Percentiles rank a stretch among this genome's conserved stretches.
These are phyloP conservation scores for Pseudogymnoascus sp. DNA, from an alignment of 2,329 filamentous ascomycete genomes.

Conservation along the genomic window DNA sequence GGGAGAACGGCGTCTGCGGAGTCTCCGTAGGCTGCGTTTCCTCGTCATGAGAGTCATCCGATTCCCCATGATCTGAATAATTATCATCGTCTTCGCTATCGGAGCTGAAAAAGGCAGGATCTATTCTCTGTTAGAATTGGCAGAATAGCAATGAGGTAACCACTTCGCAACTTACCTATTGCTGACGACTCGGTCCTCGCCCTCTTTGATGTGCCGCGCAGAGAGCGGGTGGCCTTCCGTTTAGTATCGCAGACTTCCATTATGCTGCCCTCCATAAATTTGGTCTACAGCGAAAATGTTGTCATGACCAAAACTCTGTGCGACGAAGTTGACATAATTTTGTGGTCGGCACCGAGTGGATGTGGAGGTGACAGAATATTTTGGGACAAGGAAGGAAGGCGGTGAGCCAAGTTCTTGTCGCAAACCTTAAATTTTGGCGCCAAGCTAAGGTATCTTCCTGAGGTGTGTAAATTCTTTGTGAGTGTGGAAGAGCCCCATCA, in stretches of 20 bases:
- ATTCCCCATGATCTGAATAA: constrained; percentile 28
- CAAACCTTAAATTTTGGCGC: constrained; percentile 22
- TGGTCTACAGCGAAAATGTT: not conserved
- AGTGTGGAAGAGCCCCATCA: not conserved
- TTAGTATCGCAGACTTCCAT: constrained; percentile 21
- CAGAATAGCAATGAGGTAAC: constrained; percentile 1
- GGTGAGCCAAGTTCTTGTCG: constrained; percentile 15
- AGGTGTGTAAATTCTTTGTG: constrained; percentile 19
- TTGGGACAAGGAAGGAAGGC: not conserved
- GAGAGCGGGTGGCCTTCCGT: constrained; percentile 15
- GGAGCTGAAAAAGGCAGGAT: constrained; percentile 18
- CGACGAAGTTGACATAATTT: constrained; percentile 5
- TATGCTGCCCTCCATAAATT: constrained; percentile 5
- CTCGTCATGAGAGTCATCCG: constrained; percentile 25
- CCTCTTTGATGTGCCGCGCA: constrained; percentile 19
- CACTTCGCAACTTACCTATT: constrained; percentile 1
- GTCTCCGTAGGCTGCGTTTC: constrained; percentile 32
- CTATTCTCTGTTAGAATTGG: not conserved
- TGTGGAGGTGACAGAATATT: constrained; percentile 10
- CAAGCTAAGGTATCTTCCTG: constrained; percentile 2
- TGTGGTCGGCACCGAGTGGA: constrained; percentile 1
- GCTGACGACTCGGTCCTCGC: constrained; percentile 14
- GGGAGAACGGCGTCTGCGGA: constrained; percentile 42
- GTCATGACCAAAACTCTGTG: constrained; percentile 4
- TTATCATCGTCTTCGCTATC: constrained; percentile 37